Percentiles rank a stretch among this genome's conserved stretches.
These are phyloP conservation scores for Casuarina cunninghamiana DNA, from an alignment of 306 rosid species.

Conservation along the genomic window DNA sequence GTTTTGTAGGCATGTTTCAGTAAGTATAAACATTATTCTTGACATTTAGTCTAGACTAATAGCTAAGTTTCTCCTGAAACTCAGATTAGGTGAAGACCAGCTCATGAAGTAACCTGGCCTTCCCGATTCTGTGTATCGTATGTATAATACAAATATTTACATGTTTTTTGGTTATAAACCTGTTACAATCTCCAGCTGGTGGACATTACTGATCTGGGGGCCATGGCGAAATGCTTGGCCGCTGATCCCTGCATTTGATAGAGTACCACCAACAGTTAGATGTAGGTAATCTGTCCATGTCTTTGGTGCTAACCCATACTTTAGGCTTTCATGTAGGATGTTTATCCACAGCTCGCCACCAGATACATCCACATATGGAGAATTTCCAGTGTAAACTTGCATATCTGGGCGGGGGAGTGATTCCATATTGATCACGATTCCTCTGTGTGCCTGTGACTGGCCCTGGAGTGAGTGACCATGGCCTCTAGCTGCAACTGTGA, in stretches of 20 bases:
- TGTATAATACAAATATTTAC: background rate
- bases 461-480: slow-evolving; percentile 98
- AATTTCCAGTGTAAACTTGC: slow-evolving; percentile 49
- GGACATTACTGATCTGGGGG: slow-evolving; percentile 96
- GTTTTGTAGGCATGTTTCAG: slow-evolving; percentile 12
- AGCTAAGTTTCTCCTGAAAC: slow-evolving; percentile 9
- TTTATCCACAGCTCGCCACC: slow-evolving; percentile 96
- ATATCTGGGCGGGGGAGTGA: slow-evolving; percentile 56
- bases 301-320: slow-evolving; percentile 81
- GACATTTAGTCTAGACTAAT: background rate
- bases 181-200: slow-evolving; percentile 90
- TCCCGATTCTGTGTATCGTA: background rate
- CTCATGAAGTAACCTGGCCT: slow-evolving; percentile 10
- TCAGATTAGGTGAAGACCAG: slow-evolving; percentile 17
- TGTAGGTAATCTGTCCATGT: slow-evolving; percentile 97
- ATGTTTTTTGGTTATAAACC: slow-evolving; percentile 45
- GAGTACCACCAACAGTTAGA: slow-evolving; percentile 94
- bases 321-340: slow-evolving; percentile 78
- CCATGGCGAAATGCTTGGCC: slow-evolving; percentile 96
- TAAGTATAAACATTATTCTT: slow-evolving; percentile 11
- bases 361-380: slow-evolving; percentile 68
- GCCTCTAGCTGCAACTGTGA: slow-evolving; percentile 89
- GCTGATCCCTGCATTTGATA: slow-evolving; percentile 93
- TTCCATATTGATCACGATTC: slow-evolving; percentile 88
- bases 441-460: slow-evolving; percentile 77